Evolutionary conservation across 768 basidiomycete species (phyloP), one percentile per base, ranked within the genome.

Genomic region (Termitomyces sp.): DNA sequence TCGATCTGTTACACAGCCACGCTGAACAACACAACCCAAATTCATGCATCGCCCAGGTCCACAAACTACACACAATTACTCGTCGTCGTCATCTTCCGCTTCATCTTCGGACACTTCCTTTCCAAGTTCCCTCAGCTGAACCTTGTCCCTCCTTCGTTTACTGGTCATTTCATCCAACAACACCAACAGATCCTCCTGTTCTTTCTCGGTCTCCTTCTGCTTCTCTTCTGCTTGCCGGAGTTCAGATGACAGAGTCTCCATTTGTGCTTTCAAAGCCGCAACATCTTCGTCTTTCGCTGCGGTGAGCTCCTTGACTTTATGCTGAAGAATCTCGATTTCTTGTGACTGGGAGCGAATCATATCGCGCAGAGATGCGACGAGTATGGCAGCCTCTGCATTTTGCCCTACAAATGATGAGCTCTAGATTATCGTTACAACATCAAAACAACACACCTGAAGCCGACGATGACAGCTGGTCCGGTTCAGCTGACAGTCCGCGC

Each of bases 171-270:
- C 97, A 65, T 98, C 97, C 4, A 99, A 76, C 32, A 98, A 73
- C 11, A 99, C 95, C 21, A 99, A 76, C 47, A 98, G 70, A 71
- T 99, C 96, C 68, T 98, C 96, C 64, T 98, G 95, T 69, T 99
- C 96, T 72, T 95, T 95, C 71, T 97, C 94, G 23, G 86, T 83
- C 9, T 97, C 94, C 62, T 82, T 87, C 48, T 83, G 81, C 68
- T 87, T 89, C 54, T 77, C 79, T 62, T 89, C 82, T 9, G 85
- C 77, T 1, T 71, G 73, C 42, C 72, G 69, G 8, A 92, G 68
- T 53, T 84, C 71, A 14, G 68, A 63, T 27, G 81, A 73, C 21
- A 90, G 67, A 4, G 69, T 67, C 5, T 73, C 64, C 8, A 88
- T 66, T 63, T 82, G 79, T 8, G 66, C 71, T 29, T 78, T 77